These are phyloP conservation scores for Schizophyllum amplum DNA, from an alignment of 1,284 basidiomycete genomes.

Conservation along the genomic window DNA sequence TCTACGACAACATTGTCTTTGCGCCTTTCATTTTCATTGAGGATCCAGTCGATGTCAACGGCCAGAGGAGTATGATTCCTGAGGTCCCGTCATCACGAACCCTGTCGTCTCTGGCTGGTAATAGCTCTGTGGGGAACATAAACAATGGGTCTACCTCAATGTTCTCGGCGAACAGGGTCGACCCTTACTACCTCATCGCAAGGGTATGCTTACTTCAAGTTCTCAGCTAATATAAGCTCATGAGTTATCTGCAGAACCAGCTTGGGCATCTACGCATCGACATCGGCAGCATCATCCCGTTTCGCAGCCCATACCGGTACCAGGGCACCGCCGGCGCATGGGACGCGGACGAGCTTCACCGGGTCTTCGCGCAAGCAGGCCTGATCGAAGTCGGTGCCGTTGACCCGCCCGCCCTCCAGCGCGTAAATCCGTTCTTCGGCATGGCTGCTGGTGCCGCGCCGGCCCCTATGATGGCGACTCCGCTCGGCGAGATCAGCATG, in stretches of 20 bases:
- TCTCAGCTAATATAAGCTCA: slow-evolving; percentile 6
- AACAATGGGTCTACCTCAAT: slow-evolving; percentile 29
- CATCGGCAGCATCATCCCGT: slow-evolving; percentile 55
- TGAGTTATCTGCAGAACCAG: slow-evolving; percentile 40
- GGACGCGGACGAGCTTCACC: slow-evolving; percentile 62
- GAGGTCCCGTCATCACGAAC: slow-evolving; percentile 35
- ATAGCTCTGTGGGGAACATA: slow-evolving; percentile 26
- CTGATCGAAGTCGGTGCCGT: slow-evolving; percentile 47
- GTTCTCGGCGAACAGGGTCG: slow-evolving; percentile 53
- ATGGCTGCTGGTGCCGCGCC: slow-evolving; percentile 23
- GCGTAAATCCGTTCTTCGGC: slow-evolving; percentile 40
- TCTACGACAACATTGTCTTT: slow-evolving; percentile 95
- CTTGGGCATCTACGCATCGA: slow-evolving; percentile 74
- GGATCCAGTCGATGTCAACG: slow-evolving; percentile 69
- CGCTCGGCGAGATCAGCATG: background rate
- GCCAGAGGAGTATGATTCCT: slow-evolving; percentile 37
- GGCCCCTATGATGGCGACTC: slow-evolving; percentile 19
- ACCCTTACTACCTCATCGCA: slow-evolving; percentile 88
- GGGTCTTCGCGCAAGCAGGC: slow-evolving; percentile 62
- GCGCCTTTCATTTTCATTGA: slow-evolving; percentile 96
- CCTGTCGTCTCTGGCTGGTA: slow-evolving; percentile 27
- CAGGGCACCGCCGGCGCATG: slow-evolving; percentile 65
- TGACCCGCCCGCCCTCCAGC: slow-evolving; percentile 22
- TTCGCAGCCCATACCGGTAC: slow-evolving; percentile 68
- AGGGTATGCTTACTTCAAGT: slow-evolving; percentile 39